phyloP scores from a whole-genome alignment of 495 filamentous ascomycete genomes.

The Saxophila tyrrhenica region DNA sequence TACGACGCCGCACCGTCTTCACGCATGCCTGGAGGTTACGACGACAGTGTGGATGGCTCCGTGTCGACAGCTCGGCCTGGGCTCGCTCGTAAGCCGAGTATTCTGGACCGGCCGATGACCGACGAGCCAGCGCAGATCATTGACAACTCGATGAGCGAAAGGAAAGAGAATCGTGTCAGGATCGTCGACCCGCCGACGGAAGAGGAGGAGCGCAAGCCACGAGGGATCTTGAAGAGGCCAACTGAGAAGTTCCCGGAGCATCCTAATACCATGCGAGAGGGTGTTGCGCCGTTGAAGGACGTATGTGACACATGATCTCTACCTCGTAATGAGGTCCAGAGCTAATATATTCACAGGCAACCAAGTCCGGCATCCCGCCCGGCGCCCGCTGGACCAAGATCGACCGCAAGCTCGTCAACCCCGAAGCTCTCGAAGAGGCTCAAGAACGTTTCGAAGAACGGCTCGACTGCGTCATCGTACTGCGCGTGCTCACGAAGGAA shows the following conservation, averaged over 20 bases:
- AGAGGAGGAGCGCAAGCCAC: slow-evolving; percentile 38
- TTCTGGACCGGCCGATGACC: slow-evolving; percentile 18
- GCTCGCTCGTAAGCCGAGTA: slow-evolving; percentile 10
- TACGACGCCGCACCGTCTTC: neutral
- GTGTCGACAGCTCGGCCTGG: neutral
- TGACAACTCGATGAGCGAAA: slow-evolving; percentile 17
- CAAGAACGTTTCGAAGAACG: slow-evolving; percentile 75
- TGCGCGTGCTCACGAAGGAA: slow-evolving; percentile 66
- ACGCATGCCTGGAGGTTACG: neutral
- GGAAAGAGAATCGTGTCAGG: slow-evolving; percentile 23
- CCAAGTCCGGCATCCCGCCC: slow-evolving; percentile 52
- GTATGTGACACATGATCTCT: slow-evolving; percentile 6
- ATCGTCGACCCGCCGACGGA: slow-evolving; percentile 31
- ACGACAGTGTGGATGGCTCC: slow-evolving; percentile 1
- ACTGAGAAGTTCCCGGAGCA: slow-evolving; percentile 70
- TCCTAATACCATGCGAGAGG: slow-evolving; percentile 63
- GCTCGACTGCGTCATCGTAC: slow-evolving; percentile 72
- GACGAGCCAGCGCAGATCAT: slow-evolving; percentile 17
- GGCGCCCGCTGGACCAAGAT: slow-evolving; percentile 86
- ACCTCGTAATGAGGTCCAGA: neutral
- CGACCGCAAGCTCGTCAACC: slow-evolving; percentile 69
- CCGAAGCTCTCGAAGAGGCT: slow-evolving; percentile 60
- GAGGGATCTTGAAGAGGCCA: slow-evolving; percentile 62
- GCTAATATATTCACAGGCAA: slow-evolving; percentile 34
- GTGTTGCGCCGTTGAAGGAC: slow-evolving; percentile 80